Evolutionary conservation across 2,329 filamentous ascomycete genomes (phyloP), one percentile per base, ranked within the genome.

Genomic region (Lasiodiplodia sp.): DNA sequence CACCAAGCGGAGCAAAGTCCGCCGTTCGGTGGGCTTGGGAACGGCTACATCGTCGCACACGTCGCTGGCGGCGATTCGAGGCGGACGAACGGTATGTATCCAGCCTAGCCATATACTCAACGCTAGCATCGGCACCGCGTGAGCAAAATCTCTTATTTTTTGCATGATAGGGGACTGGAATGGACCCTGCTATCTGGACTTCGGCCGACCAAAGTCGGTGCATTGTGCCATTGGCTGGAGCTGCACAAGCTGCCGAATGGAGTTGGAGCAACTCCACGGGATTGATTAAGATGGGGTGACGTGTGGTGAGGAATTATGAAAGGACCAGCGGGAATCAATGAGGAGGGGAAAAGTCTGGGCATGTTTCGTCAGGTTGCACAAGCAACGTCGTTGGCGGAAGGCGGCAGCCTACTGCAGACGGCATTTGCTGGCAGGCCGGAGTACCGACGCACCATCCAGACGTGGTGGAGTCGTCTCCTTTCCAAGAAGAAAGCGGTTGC

Each of bases 281-380:
- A 12, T n/a, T 58, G 56, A 25, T 58, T 23, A 44, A 40, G 7
- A 25, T 16, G 37, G 18, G 49, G 37, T 58, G 56, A 21, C 37
- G 58, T 63, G 37, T n/a, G 18, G 58, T 23, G 28, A 52, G 28
- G n/a, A 31, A 37, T 16, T 3, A 8, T 28, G 28, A 31, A 64
- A 34, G 31, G 31, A 34, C 31, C 31, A 34, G 8, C 31, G 31
- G 47, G n/a, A 31, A 37, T 37, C 28, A 31, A 31, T 21, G 44
- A 38, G 18, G 40, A 64, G 31, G n/a, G 12, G 40, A 11, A 28
- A 14, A 2, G 21, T 28, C 57, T 47, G 40, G 23, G 21, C 58
- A 34, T 23, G 58, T 49, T 51, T 63, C 60, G 47, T 64, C 60
- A 52, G 21, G 60, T 51, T 64, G 28, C 47, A 64, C 60, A 23